Evolutionary conservation across 495 filamentous ascomycete species (phyloP).

Genomic region (Aspergillus homomorphus): DNA sequence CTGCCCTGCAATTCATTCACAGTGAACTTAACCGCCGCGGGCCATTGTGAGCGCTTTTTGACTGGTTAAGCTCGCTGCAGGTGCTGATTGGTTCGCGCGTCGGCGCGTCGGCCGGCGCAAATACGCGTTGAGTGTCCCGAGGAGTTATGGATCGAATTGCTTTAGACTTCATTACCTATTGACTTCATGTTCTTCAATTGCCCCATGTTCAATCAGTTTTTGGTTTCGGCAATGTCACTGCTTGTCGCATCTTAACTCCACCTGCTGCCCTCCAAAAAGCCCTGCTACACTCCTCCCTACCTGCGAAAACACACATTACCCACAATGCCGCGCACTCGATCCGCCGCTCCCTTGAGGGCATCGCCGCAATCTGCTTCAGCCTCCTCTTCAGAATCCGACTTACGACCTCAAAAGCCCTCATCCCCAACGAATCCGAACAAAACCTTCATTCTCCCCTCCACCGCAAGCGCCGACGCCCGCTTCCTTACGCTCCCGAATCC

Average conservation of each 20-base stretch:
- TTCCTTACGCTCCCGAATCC: slow-evolving; percentile 81
- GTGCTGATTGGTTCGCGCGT: slow-evolving; percentile 21
- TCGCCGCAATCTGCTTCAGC: slow-evolving; percentile 1
- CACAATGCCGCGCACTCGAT: slow-evolving; percentile 31
- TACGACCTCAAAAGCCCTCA: slow-evolving; percentile 1
- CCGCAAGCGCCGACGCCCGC: slow-evolving; percentile 57
- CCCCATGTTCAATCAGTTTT: neutral
- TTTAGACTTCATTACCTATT: no score
- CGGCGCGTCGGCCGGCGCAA: slow-evolving; percentile 20
- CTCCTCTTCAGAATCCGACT: slow-evolving; percentile 7
- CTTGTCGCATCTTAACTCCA: neutral
- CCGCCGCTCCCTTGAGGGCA: slow-evolving; percentile 19
- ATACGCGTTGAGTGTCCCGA: slow-evolving; percentile 2
- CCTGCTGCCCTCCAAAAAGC: no score
- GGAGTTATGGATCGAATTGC: no score
- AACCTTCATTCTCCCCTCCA: slow-evolving; percentile 77
- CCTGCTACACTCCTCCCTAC: neutral
- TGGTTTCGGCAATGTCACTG: neutral
- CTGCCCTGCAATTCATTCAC: no score
- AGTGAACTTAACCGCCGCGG: neutral
- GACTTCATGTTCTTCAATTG: no score
- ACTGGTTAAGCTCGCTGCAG: neutral
- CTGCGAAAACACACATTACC: slow-evolving; percentile 5
- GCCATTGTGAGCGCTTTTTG: neutral
- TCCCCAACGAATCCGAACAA: slow-evolving; percentile 48